Percentiles rank a stretch among this genome's conserved stretches.
phyloP scores from a whole-genome alignment of 306 rosid genomes.

The Prunus kanzakura region DNA sequence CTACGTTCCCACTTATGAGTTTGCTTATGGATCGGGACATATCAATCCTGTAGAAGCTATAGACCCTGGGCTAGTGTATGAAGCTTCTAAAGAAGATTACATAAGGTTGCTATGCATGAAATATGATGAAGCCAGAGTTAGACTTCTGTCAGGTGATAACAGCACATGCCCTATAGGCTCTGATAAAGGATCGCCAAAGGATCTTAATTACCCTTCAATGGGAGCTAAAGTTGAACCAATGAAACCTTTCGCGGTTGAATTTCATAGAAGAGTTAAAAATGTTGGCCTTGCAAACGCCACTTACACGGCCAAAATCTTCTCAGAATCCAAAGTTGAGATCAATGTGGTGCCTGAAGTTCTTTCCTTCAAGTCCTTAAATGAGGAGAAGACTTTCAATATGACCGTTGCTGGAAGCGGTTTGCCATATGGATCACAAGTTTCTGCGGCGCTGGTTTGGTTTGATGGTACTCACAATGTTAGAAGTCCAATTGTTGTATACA shows the following conservation, averaged over 20 bases:
- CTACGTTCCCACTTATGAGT: slow-evolving; percentile 7
- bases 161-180: slow-evolving; percentile 5
- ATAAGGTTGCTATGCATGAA: slow-evolving; percentile 23
- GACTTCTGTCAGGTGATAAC: slow-evolving; percentile 5
- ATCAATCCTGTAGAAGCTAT: slow-evolving; percentile 24
- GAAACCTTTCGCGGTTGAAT: neutral
- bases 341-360: slow-evolving; percentile 23
- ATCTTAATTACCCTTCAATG: slow-evolving; percentile 34
- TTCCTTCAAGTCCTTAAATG: slow-evolving; percentile 18
- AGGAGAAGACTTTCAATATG: slow-evolving; percentile 31
- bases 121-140: neutral
- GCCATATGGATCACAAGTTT: neutral
- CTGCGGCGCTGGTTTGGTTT: slow-evolving; percentile 18
- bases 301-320: neutral
- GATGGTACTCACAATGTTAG: slow-evolving; percentile 18
- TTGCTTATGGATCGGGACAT: slow-evolving; percentile 33
- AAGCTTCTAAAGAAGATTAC: slow-evolving; percentile 25
- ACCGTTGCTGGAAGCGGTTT: slow-evolving; percentile 11
- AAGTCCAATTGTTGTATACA: slow-evolving; percentile 25
- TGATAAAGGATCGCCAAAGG: neutral
- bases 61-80: slow-evolving; percentile 36
- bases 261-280: slow-evolving; percentile 33
- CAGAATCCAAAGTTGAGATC: neutral
- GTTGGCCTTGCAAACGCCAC: slow-evolving; percentile 22
- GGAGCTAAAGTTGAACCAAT: neutral